A percentile compares a stretch with the other conserved stretches of the same genome.
These are phyloP conservation scores for Fusarium subtropicale DNA, from an alignment of 2,329 filamentous ascomycete species.

Conservation along the genomic window DNA sequence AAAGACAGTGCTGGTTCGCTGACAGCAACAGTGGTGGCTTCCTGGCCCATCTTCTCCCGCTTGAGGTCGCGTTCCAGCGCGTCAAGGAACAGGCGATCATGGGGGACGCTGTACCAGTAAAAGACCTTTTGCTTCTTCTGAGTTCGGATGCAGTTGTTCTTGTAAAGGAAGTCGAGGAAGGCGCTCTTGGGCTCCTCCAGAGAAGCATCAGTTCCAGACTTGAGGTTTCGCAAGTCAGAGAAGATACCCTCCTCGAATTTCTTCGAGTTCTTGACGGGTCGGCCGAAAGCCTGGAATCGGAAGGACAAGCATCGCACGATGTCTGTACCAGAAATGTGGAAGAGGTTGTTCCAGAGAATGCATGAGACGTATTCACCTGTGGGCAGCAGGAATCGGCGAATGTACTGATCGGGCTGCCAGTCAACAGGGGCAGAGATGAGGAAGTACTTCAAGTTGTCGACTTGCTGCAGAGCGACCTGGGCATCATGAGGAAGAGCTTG, in stretches of 20 bases:
- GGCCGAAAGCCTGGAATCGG: conserved; percentile 97
- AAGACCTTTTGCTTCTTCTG: conserved; percentile 99
- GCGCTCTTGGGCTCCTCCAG: conserved; percentile 98
- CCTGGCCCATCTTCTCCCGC: conserved; percentile 99
- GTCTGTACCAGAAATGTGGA: conserved; percentile 98
- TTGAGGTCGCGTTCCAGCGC: conserved; percentile 97
- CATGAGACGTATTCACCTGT: conserved; percentile 99
- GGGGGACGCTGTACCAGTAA: conserved; percentile 99
- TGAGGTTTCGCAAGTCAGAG: conserved; percentile 96
- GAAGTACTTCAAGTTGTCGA: conserved; percentile 99
- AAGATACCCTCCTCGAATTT: conserved; percentile 99
- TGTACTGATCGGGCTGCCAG: conserved; percentile 97
- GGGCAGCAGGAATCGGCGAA: conserved; percentile 92
- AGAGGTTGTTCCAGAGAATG: conserved; percentile 97
- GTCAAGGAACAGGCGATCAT: conserved; percentile 97
- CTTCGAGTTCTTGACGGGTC: conserved; percentile 99
- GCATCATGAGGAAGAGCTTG: conserved; percentile 96
- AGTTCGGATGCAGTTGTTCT: conserved; percentile 99
- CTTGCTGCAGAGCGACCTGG: conserved; percentile 96
- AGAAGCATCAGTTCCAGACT: conserved; percentile 97
- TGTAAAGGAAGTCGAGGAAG: conserved; percentile 98
- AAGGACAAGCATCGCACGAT: conserved; percentile 98
- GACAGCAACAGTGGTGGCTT: conserved; percentile 95
- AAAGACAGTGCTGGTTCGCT: conserved; percentile 98
- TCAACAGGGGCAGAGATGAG: conserved; percentile 98